Evolutionary conservation across 345 rosid genomes (phyloP).

Genomic region (Alliaria petiolata): DNA sequence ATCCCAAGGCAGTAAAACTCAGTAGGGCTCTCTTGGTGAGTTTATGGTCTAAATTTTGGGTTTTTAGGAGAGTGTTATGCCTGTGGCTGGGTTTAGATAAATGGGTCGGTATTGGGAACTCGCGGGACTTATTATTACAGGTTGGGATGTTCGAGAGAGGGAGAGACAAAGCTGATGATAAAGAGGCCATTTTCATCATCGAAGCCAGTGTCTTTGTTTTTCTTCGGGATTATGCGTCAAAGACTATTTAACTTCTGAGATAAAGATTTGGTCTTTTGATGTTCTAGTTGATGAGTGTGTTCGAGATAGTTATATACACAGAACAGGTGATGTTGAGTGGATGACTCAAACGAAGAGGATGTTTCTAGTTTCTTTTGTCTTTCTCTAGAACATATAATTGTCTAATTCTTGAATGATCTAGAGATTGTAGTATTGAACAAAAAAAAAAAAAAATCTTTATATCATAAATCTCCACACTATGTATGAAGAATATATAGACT

Average conservation of each 20-base stretch:
- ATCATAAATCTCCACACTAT: background rate
- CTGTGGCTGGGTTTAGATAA: slow-evolving; percentile 27
- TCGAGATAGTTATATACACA: slow-evolving; percentile 8
- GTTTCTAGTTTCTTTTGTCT: slow-evolving; percentile 22
- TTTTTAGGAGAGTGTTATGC: slow-evolving; percentile 29
- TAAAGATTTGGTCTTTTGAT: background rate
- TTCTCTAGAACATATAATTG: slow-evolving; percentile 12
- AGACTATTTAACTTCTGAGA: background rate
- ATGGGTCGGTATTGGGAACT: slow-evolving; percentile 28
- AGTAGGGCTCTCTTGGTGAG: slow-evolving; percentile 45
- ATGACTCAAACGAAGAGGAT: slow-evolving; percentile 13
- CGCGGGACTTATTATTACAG: slow-evolving; percentile 43
- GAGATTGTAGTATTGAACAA: background rate
- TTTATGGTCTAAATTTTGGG: slow-evolving; percentile 17
- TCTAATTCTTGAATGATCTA: slow-evolving; percentile 24
- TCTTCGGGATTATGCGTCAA: background rate
- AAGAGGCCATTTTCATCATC: slow-evolving; percentile 16
- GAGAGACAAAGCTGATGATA: slow-evolving; percentile 41
- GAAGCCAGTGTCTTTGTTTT: background rate
- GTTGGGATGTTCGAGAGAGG: slow-evolving; percentile 39
- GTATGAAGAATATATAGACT: background rate
- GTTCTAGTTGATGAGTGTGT: background rate
- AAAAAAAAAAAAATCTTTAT: background rate
- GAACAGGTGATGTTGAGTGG: background rate
- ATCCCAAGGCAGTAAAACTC: slow-evolving; percentile 34